Conservation (phyloP, 1,139 yeast genomes). For the Magnusiomyces fungicola region DNA sequence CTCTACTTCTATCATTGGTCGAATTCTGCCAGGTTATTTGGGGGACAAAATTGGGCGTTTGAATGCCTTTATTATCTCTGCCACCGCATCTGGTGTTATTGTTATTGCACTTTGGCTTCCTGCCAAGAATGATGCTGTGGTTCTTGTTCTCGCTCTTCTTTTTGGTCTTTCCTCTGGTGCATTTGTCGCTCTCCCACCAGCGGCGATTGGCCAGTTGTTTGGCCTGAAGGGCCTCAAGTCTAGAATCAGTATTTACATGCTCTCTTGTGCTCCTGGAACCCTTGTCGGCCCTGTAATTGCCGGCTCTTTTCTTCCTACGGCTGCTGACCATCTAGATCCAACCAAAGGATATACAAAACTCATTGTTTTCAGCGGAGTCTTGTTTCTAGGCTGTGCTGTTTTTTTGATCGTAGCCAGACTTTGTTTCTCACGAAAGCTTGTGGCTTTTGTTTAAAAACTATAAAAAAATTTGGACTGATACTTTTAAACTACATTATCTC, state of each 20-base stretch:
- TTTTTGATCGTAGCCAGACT: conserved; percentile 18
- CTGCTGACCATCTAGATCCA: conserved; percentile 5
- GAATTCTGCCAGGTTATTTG: conserved; percentile 42
- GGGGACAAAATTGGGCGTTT: conserved; percentile 44
- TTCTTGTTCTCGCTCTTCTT: background rate
- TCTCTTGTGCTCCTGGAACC: conserved; percentile 45
- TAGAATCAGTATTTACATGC: conserved; percentile 51
- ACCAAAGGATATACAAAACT: conserved; percentile 15
- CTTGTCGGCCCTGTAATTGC: conserved; percentile 44
- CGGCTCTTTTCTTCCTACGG: conserved; percentile 36
- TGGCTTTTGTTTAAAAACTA: conserved; percentile 21
- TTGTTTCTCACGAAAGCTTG: conserved; percentile 17
- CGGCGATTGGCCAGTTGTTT: conserved; percentile 39
- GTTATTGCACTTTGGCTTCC: conserved; percentile 28
- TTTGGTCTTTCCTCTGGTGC: conserved; percentile 25
- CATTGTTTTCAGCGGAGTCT: conserved; percentile 20
- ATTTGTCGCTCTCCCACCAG: conserved; percentile 36
- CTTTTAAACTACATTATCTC: too few species aligned
- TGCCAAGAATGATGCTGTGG: conserved; percentile 15
- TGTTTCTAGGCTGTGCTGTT: conserved; percentile 18
- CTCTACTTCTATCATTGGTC: conserved; percentile 43
- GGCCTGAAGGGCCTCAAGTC: conserved; percentile 38
- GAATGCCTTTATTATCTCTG: conserved; percentile 32
- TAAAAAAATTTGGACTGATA: background rate
- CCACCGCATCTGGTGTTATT: conserved; percentile 23